phyloP scores from a whole-genome alignment of 495 filamentous ascomycete genomes.

The Cercophora scortea region DNA sequence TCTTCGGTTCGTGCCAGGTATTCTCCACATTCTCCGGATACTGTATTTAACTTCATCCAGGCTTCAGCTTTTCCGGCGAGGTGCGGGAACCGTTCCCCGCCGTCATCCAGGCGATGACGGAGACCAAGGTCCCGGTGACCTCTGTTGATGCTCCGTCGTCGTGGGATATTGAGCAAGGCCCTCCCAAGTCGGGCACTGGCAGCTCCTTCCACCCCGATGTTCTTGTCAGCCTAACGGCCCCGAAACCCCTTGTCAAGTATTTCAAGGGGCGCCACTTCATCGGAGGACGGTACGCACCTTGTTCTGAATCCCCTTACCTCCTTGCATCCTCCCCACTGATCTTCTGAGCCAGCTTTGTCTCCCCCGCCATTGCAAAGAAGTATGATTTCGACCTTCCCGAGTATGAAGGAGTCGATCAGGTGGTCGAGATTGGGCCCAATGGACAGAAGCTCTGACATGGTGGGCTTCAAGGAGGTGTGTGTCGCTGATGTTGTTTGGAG shows the following conservation, averaged over 20 bases:
- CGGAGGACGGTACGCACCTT: slow-evolving; percentile 55
- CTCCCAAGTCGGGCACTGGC: slow-evolving; percentile 69
- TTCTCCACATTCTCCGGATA: background rate
- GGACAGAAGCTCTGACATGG: slow-evolving; percentile 47
- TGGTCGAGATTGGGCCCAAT: slow-evolving; percentile 64
- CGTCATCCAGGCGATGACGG: slow-evolving; percentile 69
- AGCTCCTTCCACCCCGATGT: slow-evolving; percentile 68
- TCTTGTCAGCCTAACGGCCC: slow-evolving; percentile 84
- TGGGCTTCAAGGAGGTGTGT: background rate
- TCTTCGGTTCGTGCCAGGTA: slow-evolving; percentile 59
- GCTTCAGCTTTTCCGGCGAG: slow-evolving; percentile 89
- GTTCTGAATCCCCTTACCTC: background rate
- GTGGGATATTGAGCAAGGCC: slow-evolving; percentile 86
- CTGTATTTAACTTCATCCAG: slow-evolving; percentile 21
- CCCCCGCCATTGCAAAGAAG: slow-evolving; percentile 70
- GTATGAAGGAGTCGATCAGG: slow-evolving; percentile 85
- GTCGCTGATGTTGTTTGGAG: background rate
- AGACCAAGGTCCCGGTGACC: slow-evolving; percentile 66
- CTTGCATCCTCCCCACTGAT: slow-evolving; percentile 11
- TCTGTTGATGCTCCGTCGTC: slow-evolving; percentile 88
- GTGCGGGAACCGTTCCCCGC: slow-evolving; percentile 82
- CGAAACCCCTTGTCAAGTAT: slow-evolving; percentile 82
- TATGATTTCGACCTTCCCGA: slow-evolving; percentile 76
- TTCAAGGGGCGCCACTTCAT: slow-evolving; percentile 85
- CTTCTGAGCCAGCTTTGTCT: slow-evolving; percentile 57